Evolutionary conservation across 192 early-diverging fungal genomes (phyloP).

Genomic region (Umbelopsis ramanniana): DNA sequence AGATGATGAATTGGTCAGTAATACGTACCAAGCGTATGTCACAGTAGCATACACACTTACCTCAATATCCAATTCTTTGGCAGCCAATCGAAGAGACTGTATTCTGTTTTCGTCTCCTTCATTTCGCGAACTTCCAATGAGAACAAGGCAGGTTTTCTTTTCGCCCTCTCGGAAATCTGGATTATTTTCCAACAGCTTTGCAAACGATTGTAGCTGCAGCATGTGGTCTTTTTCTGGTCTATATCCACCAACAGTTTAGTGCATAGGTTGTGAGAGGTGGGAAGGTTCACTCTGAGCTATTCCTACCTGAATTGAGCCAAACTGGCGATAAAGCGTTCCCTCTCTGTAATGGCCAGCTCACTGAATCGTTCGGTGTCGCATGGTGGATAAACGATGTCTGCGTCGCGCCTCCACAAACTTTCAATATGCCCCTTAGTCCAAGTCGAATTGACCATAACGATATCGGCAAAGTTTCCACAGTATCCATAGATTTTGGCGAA

Average conservation of each 20-base stretch:
- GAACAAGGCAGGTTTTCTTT: conserved; percentile 58
- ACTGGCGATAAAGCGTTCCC: conserved; percentile 74
- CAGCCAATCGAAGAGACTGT: conserved; percentile 54
- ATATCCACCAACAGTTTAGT: neutral
- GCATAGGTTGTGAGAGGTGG: neutral
- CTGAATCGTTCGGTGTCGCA: conserved; percentile 80
- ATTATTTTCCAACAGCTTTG: conserved; percentile 59
- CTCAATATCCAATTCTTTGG: conserved; percentile 55
- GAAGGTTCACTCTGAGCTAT: too few relatives aligned
- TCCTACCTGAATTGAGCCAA: conserved; percentile 88
- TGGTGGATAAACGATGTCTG: conserved; percentile 88
- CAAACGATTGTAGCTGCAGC: conserved; percentile 81
- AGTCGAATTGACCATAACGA: conserved; percentile 93
- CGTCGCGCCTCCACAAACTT: conserved; percentile 74
- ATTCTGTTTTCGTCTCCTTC: conserved; percentile 75
- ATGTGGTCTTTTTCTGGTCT: conserved; percentile 94
- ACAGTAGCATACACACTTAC: conserved; percentile 37
- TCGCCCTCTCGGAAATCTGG: conserved; percentile 54
- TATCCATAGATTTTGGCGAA: conserved; percentile 81
- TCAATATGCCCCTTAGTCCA: conserved; percentile 96
- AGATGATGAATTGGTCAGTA: neutral
- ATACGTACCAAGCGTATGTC: neutral
- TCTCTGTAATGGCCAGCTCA: conserved; percentile 52
- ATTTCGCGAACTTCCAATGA: conserved; percentile 90
- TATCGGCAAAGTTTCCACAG: conserved; percentile 78